Conservation (phyloP, 352 stramenopile genomes). For the Globisporangium sylvaticum region DNA sequence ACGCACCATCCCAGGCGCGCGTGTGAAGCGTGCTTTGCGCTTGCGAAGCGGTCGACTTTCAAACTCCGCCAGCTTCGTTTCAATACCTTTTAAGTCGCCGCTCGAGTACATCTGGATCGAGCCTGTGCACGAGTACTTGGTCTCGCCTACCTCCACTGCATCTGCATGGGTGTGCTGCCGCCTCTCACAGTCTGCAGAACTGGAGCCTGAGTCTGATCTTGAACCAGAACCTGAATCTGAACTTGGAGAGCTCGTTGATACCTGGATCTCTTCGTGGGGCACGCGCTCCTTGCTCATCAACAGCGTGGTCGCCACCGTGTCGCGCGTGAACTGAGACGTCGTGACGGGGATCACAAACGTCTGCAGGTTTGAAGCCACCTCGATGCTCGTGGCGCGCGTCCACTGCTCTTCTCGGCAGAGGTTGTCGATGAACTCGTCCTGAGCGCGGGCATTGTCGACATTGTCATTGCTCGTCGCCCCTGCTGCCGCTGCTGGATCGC, state of each 20-base stretch:
- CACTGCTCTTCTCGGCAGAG: constrained; percentile 19
- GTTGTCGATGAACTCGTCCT: constrained; percentile 12
- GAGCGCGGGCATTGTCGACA: not conserved
- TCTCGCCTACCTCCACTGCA: not conserved
- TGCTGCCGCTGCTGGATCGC: not conserved
- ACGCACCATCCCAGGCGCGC: constrained; percentile 2
- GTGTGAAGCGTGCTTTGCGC: constrained; percentile 10
- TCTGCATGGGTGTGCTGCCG: not conserved
- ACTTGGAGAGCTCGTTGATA: not conserved
- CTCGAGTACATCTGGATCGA: constrained; percentile 23
- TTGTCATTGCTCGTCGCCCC: not conserved
- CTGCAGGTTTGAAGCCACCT: not conserved
- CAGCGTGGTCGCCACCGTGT: constrained; percentile 19
- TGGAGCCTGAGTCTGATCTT: not conserved
- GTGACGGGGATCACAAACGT: constrained; percentile 16
- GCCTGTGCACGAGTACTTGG: constrained; percentile 17
- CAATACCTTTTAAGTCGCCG: constrained; percentile 11
- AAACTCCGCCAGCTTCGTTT: constrained; percentile 5
- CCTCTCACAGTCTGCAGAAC: not conserved
- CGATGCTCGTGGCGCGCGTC: constrained; percentile 12
- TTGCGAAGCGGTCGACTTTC: constrained; percentile 7
- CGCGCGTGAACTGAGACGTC: constrained; percentile 22
- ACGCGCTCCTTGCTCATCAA: constrained; percentile 7
- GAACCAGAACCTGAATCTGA: not conserved
- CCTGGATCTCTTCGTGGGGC: not conserved